A percentile compares a stretch with the other conserved stretches of the same genome.
Conservation (phyloP, 805 yeast species). For the Yamadazyma laniorum region DNA sequence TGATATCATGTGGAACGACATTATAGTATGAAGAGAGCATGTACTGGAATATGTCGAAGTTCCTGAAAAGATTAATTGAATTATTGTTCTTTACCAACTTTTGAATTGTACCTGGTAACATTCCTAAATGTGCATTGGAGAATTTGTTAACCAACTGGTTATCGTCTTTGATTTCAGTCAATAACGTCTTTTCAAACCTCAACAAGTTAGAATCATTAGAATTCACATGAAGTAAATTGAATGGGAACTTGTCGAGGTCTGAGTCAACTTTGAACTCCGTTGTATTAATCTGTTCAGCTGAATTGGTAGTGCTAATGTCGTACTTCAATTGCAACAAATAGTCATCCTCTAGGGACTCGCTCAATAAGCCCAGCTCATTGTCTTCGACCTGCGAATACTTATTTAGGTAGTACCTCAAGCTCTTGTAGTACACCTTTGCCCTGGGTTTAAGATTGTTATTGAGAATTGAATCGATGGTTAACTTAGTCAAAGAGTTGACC, state of each 20-base stretch:
- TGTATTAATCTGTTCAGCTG: conserved; percentile 4
- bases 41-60: conserved; percentile 35
- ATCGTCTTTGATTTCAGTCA: conserved; percentile 27
- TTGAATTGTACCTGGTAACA: conserved; percentile 36
- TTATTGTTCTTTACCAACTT: conserved; percentile 28
- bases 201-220: conserved; percentile 42
- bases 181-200: conserved; percentile 29
- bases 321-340: conserved; percentile 33
- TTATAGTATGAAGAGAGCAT: conserved; percentile 41
- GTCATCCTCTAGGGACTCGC: conserved; percentile 24
- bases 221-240: conserved; percentile 27
- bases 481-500: conserved; percentile 23
- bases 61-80: conserved; percentile 33
- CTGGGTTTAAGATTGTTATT: conserved; percentile 27
- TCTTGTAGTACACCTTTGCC: conserved; percentile 25
- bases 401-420: conserved; percentile 14
- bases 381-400: conserved; percentile 7
- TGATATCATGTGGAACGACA: conserved; percentile 26
- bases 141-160: conserved; percentile 22
- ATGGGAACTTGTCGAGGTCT: conserved; percentile 32
- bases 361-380: conserved; percentile 15
- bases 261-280: conserved; percentile 11
- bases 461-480: conserved; percentile 29
- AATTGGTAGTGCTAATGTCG: conserved; percentile 32
- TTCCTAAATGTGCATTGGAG: conserved; percentile 22